Evolutionary conservation across 2,329 filamentous ascomycete species (phyloP).

Genomic region (Paraphaeosphaeria sporulosa): DNA sequence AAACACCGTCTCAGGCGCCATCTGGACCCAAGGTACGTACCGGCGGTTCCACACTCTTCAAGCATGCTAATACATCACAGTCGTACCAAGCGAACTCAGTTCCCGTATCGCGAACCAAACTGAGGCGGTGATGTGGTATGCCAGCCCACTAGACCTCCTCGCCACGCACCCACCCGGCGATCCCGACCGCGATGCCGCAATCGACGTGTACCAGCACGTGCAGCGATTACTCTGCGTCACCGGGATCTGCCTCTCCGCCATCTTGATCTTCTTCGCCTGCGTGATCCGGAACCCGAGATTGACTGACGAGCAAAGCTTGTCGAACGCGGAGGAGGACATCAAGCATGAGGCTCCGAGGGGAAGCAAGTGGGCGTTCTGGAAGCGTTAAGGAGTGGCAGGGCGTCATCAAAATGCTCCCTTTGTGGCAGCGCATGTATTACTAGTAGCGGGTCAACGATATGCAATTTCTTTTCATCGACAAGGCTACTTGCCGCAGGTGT

Average conservation of each 20-base stretch:
- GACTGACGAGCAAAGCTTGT: constrained; percentile 55
- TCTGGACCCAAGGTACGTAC: constrained; percentile 62
- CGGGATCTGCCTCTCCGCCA: constrained; percentile 57
- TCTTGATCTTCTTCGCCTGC: constrained; percentile 56
- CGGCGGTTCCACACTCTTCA: not conserved
- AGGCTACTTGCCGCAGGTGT: not conserved
- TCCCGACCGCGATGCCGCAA: constrained; percentile 51
- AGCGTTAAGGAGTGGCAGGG: constrained; percentile 1
- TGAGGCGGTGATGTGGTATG: constrained; percentile 52
- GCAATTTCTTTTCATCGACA: not conserved
- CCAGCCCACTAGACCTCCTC: constrained; percentile 51
- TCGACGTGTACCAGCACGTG: constrained; percentile 55
- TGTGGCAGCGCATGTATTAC: not conserved
- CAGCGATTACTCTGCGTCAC: constrained; percentile 60
- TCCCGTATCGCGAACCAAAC: constrained; percentile 49
- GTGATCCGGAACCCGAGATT: constrained; percentile 57
- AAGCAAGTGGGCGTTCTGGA: constrained; percentile 17
- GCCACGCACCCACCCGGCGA: constrained; percentile 54
- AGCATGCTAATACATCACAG: constrained; percentile 12
- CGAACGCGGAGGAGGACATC: constrained; percentile 46
- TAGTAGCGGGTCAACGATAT: not conserved
- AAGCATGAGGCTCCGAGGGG: not conserved
- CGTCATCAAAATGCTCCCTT: not conserved
- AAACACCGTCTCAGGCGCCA: constrained; percentile 66
- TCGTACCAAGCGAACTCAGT: constrained; percentile 53